Conservation (phyloP, 2,329 filamentous ascomycete species). For the Hypoxylon sp. region DNA sequence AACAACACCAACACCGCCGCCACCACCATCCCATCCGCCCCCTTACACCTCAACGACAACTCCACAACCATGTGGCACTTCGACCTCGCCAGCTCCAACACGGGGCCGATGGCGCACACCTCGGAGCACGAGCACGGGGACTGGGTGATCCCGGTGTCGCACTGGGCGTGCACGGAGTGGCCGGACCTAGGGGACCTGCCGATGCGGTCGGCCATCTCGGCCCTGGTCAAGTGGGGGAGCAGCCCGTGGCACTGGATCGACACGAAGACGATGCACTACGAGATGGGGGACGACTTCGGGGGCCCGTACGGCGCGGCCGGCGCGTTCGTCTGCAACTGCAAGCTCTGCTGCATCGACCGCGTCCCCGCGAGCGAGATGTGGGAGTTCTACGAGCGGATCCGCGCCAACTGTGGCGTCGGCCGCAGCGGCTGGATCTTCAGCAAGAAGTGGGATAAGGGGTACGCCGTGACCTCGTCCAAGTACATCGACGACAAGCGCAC, state of each 20-base stretch:
- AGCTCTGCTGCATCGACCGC: constrained; percentile 5
- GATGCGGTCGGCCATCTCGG: constrained; percentile 1
- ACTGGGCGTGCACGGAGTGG: constrained; percentile 18
- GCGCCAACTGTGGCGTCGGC: constrained; percentile 11
- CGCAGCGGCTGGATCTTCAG: constrained; percentile 31
- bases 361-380: constrained; percentile 16
- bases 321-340: constrained; percentile 33
- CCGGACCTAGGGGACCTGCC: background rate
- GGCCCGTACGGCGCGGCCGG: no score
- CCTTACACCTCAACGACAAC: no score
- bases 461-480: background rate
- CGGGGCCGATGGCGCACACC: no score
- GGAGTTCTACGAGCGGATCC: constrained; percentile 25
- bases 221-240: constrained; percentile 11
- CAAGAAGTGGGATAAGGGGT: constrained; percentile 34
- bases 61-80: background rate
- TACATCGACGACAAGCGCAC: background rate
- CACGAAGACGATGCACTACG: background rate
- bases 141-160: constrained; percentile 31
- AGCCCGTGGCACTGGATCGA: background rate
- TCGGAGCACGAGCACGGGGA: no score
- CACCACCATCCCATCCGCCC: background rate
- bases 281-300: background rate
- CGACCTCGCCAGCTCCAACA: background rate
- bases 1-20: background rate